Evolutionary conservation across 352 stramenopile genomes (phyloP), one percentile per base, ranked within the genome.

Genomic region (Phytophthora hybrid): DNA sequence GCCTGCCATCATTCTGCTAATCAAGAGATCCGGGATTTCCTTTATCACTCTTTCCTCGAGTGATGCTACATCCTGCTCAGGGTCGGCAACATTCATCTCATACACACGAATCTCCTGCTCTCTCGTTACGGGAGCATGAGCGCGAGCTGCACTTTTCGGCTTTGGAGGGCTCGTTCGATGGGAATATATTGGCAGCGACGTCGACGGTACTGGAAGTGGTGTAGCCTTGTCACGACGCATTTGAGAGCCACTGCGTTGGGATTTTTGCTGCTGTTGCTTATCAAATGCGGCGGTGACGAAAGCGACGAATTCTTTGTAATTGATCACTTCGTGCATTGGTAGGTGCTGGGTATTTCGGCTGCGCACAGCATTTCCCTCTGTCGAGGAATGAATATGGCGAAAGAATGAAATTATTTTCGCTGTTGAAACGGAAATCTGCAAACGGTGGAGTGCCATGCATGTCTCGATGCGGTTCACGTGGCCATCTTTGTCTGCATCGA

Each of bases 231-330:
- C 56, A 3, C 58, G 39, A 47, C 31, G 47, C 32, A 19, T 34
- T 19, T 26, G 10, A 60, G 23, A 16, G 59, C 26, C 59, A 10
- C 29, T 41, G 37, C 19, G 64, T 44, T 55, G 32, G 2, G 13
- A 13, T 61, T 62, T 58, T 69, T 56, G 53, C 49, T 79, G 79
- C 18, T 75, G 74, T 34, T 84, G 73, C 29, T 79, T 66, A 19
- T 86, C 74, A 29, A 83, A 76, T 6, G 85, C 87, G 47, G 83
- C 80, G 1, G 84, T 90, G 29, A 92, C 76, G 60, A 94, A 93
- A 4, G 85, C 87, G 21, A 87, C 77, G 53, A 94, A 94, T 60
- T 92, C 84, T 57, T 90, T 91, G 73, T 88, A 94, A 66, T 77
- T 93, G 53, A 94, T 94, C 53, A 92, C 67, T 63, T 94, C 82